These are phyloP conservation scores for Sutorius eximius DNA, from an alignment of 1,284 basidiomycete species.

Conservation along the genomic window DNA sequence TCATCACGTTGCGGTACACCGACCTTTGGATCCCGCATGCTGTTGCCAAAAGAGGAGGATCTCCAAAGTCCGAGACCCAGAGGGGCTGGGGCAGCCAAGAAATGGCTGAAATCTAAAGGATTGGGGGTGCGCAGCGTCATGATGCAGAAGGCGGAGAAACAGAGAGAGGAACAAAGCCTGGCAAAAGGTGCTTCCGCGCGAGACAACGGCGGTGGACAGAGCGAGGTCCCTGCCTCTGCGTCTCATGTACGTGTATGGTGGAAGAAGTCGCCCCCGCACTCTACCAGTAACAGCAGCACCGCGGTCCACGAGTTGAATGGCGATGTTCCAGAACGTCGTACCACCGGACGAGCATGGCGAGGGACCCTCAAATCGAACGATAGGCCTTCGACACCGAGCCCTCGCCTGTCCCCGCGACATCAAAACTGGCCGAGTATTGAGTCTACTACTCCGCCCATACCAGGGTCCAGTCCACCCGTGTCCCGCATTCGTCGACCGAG, in stretches of 20 bases:
- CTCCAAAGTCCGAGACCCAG: conserved; percentile 16
- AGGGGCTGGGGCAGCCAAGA: conserved; percentile 19
- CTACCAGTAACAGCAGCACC: conserved; percentile 7
- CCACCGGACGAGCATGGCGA: conserved; percentile 8
- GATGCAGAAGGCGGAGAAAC: conserved; percentile 27
- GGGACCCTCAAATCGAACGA: conserved; percentile 13
- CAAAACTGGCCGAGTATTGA: conserved; percentile 27
- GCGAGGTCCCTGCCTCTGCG: conserved; percentile 8
- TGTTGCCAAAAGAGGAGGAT: conserved; percentile 31
- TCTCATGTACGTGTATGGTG: conserved; percentile 33
- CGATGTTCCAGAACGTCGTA: conserved; percentile 3
- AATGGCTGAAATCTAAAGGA: conserved; percentile 34
- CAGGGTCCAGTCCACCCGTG: conserved; percentile 12
- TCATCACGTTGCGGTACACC: conserved; percentile 54
- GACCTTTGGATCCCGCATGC: conserved; percentile 53
- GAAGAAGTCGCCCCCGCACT: conserved; percentile 26
- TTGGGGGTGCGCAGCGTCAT: conserved; percentile 28
- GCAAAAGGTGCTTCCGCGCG: neutral
- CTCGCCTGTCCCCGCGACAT: conserved; percentile 16
- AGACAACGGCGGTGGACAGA: conserved; percentile 10
- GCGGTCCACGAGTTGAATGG: conserved; percentile 11
- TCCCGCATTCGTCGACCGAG: conserved; percentile 26
- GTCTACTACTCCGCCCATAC: conserved; percentile 4
- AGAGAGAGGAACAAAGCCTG: conserved; percentile 14
- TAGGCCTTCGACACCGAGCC: conserved; percentile 25